phyloP scores from a whole-genome alignment of 73 alveolate genomes.

The Paramecium primaurelia region DNA sequence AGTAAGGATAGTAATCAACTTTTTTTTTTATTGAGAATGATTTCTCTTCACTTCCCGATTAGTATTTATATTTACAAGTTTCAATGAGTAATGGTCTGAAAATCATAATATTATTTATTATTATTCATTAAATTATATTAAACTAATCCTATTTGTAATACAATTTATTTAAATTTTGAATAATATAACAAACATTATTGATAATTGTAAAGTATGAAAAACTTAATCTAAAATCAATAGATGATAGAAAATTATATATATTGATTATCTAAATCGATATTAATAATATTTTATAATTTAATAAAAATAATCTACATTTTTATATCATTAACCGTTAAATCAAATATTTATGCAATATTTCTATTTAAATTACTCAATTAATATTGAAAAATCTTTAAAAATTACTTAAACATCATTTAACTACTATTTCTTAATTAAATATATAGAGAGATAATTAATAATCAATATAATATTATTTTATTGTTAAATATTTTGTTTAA shows the following conservation, averaged over 20 bases:
- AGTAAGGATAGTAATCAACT: slow-evolving; percentile 14
- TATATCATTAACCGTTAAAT: background rate
- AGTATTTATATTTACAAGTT: background rate
- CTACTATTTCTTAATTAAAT: no score
- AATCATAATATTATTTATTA: background rate
- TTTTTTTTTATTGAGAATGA: slow-evolving; percentile 16
- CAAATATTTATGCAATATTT: background rate
- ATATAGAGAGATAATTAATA: no score
- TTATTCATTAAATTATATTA: background rate
- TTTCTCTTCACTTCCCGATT: background rate
- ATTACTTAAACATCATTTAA: no score
- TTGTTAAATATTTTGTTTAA: no score
- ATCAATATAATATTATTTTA: no score
- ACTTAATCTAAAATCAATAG: background rate
- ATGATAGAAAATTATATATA: background rate
- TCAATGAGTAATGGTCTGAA: slow-evolving; percentile 4
- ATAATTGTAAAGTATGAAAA: background rate
- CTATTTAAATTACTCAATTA: no score
- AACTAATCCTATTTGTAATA: background rate
- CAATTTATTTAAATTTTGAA: background rate
- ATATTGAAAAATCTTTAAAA: no score
- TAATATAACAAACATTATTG: background rate
- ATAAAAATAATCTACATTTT: no score
- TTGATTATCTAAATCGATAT: background rate
- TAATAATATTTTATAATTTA: no score